Evolutionary conservation across 23 red algal species (phyloP).

Genomic region (Cyanidiococcus yangmingshanensis): DNA sequence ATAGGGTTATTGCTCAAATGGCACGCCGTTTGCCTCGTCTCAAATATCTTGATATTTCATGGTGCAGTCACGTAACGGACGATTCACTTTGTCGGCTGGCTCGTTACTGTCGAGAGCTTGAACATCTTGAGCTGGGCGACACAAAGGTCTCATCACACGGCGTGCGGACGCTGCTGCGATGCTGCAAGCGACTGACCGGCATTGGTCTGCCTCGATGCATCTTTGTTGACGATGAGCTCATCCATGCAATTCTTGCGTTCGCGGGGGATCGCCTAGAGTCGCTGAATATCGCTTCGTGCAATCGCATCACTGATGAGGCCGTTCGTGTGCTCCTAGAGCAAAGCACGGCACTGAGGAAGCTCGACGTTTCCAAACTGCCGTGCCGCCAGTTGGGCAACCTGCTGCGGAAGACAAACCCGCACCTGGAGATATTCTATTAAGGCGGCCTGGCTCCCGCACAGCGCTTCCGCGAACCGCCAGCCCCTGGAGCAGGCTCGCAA

Average conservation of each 20-base stretch:
- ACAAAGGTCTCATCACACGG: conserved; percentile 4
- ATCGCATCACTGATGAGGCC: background rate
- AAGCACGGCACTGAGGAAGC: background rate
- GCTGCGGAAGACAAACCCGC: background rate
- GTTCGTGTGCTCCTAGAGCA: background rate
- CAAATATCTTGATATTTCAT: conserved; percentile 1
- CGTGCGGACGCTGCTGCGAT: background rate
- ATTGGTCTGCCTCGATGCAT: background rate
- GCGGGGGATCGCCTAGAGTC: background rate
- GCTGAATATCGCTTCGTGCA: conserved; percentile 4
- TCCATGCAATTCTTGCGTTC: background rate
- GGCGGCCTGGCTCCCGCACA: background rate
- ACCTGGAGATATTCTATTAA: conserved; percentile 9
- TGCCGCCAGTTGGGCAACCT: background rate
- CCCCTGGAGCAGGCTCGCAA: too few species aligned
- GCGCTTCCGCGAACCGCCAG: too few species aligned
- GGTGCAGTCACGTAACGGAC: conserved; percentile 3
- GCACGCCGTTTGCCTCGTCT: conserved; percentile 1
- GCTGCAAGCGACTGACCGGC: background rate
- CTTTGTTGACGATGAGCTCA: background rate
- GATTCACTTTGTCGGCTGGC: background rate
- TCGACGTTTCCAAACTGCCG: conserved; percentile 18
- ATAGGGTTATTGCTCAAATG: background rate
- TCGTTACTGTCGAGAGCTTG: background rate
- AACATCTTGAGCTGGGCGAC: background rate